Evolutionary conservation across 2,329 filamentous ascomycete genomes (phyloP).

Genomic region (Pseudopithomyces maydicus): DNA sequence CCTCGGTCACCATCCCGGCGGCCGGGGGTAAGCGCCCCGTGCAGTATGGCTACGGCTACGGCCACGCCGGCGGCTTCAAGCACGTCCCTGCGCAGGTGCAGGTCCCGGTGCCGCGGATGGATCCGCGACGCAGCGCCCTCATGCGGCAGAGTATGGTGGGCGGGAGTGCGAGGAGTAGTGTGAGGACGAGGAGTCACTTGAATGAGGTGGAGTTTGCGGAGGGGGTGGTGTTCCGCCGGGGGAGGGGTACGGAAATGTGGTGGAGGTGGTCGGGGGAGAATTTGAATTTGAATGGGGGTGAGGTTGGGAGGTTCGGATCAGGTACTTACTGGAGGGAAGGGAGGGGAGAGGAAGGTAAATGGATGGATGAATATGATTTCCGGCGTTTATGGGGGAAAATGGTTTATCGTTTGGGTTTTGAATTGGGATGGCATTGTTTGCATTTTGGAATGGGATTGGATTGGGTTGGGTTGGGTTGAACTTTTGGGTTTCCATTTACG

Average conservation of each 20-base stretch:
- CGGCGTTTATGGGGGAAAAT: too few relatives aligned
- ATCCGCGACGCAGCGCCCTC: constrained; percentile 25
- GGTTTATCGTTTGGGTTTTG: too few relatives aligned
- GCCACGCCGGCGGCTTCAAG: constrained; percentile 12
- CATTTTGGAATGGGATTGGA: too few relatives aligned
- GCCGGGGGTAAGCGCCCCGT: constrained; percentile 25
- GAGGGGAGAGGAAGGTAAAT: too few relatives aligned
- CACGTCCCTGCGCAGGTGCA: constrained; percentile 3
- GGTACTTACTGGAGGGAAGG: too few relatives aligned
- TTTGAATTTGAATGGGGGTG: not conserved
- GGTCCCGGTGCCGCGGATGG: constrained; percentile 8
- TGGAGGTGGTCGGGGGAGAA: not conserved
- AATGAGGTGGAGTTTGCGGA: constrained; percentile 35
- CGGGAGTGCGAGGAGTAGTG: constrained; percentile 33
- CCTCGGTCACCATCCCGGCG: not conserved
- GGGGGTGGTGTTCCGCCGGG: too few relatives aligned
- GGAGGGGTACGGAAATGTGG: constrained; percentile 29
- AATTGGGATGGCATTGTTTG: too few relatives aligned
- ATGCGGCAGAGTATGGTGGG: constrained; percentile 28
- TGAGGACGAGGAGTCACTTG: constrained; percentile 32
- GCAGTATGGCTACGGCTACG: constrained; percentile 23
- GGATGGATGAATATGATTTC: too few relatives aligned
- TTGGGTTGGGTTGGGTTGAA: too few relatives aligned
- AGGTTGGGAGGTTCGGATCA: too few relatives aligned
- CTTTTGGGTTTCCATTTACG: too few relatives aligned